These are phyloP conservation scores for Colletotrichum tropicicola DNA, from an alignment of 2,329 filamentous ascomycete species.

Conservation along the genomic window DNA sequence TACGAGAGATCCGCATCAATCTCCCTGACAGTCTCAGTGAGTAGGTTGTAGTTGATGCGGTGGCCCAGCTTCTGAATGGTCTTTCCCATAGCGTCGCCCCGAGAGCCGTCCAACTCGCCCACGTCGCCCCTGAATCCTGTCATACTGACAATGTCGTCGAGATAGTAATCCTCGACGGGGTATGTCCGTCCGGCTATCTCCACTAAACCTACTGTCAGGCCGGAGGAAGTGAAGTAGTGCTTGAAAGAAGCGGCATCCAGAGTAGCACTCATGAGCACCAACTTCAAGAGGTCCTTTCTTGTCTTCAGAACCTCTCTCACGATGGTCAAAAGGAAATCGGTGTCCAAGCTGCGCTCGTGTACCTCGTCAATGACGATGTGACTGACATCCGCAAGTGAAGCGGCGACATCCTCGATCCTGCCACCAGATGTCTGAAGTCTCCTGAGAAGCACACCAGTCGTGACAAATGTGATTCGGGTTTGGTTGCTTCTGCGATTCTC, in stretches of 20 bases:
- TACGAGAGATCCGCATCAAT: constrained; percentile 80
- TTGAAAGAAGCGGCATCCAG: constrained; percentile 88
- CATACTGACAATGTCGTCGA: constrained; percentile 86
- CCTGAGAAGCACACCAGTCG: constrained; percentile 90
- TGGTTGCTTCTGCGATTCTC: constrained; percentile 79
- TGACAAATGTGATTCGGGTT: constrained; percentile 95
- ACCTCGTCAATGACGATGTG: constrained; percentile 97
- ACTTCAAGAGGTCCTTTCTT: constrained; percentile 82
- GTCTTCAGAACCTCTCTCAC: constrained; percentile 81
- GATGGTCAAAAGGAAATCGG: constrained; percentile 90
- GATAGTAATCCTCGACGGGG: constrained; percentile 88
- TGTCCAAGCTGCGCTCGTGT: constrained; percentile 93
- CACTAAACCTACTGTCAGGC: constrained; percentile 77
- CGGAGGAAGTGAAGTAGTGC: constrained; percentile 79
- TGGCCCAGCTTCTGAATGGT: constrained; percentile 78
- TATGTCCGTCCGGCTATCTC: constrained; percentile 91
- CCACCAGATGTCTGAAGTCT: constrained; percentile 91
- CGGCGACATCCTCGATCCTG: constrained; percentile 79
- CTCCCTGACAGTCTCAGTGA: constrained; percentile 79
- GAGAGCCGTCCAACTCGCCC: constrained; percentile 54
- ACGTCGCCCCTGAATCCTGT: constrained; percentile 73
- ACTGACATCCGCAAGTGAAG: constrained; percentile 87
- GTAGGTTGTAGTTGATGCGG: constrained; percentile 90
- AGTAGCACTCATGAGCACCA: constrained; percentile 96
- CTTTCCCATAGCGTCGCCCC: constrained; percentile 69